phyloP scores from a whole-genome alignment of 2,329 filamentous ascomycete genomes.

The Emergomyces pasteurianus region DNA sequence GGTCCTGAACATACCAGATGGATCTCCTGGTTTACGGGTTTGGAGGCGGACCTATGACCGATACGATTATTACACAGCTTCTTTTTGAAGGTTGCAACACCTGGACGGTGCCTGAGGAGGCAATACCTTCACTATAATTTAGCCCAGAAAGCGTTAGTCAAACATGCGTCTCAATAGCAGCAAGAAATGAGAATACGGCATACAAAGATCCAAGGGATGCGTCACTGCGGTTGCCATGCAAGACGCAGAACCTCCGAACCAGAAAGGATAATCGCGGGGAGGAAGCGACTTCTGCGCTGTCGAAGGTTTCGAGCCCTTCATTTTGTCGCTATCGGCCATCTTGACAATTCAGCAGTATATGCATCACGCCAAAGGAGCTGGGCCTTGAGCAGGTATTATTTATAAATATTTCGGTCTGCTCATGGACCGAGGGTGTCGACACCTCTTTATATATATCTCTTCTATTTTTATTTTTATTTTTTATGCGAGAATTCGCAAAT shows the following conservation, averaged over 20 bases:
- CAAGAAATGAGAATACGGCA: conserved; percentile 23
- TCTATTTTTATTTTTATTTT: not conserved
- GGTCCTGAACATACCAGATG: conserved; percentile 73
- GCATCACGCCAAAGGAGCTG: not conserved
- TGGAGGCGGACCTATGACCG: conserved; percentile 65
- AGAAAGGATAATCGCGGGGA: conserved; percentile 59
- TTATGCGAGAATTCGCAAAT: too few species aligned
- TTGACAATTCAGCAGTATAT: conserved; percentile 6
- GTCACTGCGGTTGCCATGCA: conserved; percentile 86
- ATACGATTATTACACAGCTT: conserved; percentile 1
- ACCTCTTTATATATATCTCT: too few species aligned
- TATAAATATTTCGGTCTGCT: not conserved
- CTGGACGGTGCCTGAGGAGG: not conserved
- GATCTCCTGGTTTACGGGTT: conserved; percentile 63
- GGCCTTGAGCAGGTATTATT: not conserved
- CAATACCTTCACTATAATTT: conserved; percentile 42
- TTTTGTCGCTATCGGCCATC: conserved; percentile 22
- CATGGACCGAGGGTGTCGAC: not conserved
- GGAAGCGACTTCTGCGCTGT: conserved; percentile 1
- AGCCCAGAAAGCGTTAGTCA: conserved; percentile 13
- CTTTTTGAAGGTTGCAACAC: not conserved
- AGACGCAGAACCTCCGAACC: conserved; percentile 93
- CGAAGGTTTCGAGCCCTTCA: not conserved
- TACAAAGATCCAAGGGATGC: conserved; percentile 85
- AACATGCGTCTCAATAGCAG: not conserved